Evolutionary conservation across 331 rosid genomes (phyloP), one percentile per base, ranked within the genome.

Genomic region (Stylosanthes scabra): DNA sequence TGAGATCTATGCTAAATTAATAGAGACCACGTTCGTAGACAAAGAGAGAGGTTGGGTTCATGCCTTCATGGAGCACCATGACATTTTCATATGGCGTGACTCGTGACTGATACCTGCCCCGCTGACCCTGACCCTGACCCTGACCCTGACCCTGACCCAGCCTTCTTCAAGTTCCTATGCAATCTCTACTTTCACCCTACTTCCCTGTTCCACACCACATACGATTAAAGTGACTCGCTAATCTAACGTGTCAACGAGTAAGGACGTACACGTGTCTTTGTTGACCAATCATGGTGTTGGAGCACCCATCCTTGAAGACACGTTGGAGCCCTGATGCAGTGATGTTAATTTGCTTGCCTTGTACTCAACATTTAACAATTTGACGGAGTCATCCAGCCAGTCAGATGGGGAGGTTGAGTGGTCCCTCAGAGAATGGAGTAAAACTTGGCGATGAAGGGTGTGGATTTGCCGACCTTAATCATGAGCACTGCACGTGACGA

Each of bases 291-390:
- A 4, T 9, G 4, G 60, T 29, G 52, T 62, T 55, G 63, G 1
- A 1, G 0, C 14, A 54, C 65, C 91, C 97, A 92, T 10, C 77
- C 40, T 11, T 77, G 91, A 82, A 1, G 83, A 81, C 93, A 86
- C 88, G 82, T 81, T 80, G 29, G 79, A 65, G 41, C 5, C 20
- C 16, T 13, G 27, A 5, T 20, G 25, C 1, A 20, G 25, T 20
- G 41, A 3, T 39, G 50, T 28, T 7, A 4, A 68, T 85, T 87
- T 83, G 85, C 90, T 65, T 87, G 82, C 29, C 16, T 0, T 59
- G 54, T 70, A 88, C 91, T 88, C 81, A 61, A 87, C 34, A 20
- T 20, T 20, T 1, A 20, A 20, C 25, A 20, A 20, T 20, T 20
- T 20, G 25, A 20, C 1, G 25, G 25, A 20, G 25, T 20, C n/a